Base-by-base conservation (phyloP, 495 filamentous ascomycete species). In the Neurospora tetraspora region DNA sequence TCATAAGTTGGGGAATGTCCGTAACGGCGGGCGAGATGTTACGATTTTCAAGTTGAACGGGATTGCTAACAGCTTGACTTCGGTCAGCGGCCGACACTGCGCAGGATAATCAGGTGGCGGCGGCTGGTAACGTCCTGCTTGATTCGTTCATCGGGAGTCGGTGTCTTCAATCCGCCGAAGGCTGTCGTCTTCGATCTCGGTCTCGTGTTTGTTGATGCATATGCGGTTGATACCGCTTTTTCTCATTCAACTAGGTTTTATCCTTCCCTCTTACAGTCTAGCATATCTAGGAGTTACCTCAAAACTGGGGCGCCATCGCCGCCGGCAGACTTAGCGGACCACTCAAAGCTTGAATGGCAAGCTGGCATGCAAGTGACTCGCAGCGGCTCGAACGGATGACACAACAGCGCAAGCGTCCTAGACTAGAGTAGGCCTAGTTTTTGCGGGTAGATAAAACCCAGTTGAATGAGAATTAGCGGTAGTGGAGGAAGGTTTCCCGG, bases 1-100 rank as follows among this genome's bases (percentile, higher is more conserved):
- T 61, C 6, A 34, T 9, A 31, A 14, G 12, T 65, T 79, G 77
- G 77, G 77, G 77, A 76, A 79, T 76, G 76, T 79, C 77, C 77
- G 77, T 61, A 61, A 61, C 53, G 27, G 23, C 27, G 53, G n/a
- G n/a, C n/a, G n/a, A n/a, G n/a, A n/a, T n/a, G n/a, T n/a, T n/a
- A n/a, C n/a, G n/a, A n/a, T n/a, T n/a, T n/a, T n/a, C n/a, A n/a
- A 43, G 43, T 20, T 10, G 10, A 23, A 53, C 42, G 18, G 7
- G 8, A 45, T 45, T 16, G 40, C 40, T 18, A 10, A 47, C 43
- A 47, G n/a, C 43, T n/a, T 53, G 20, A 23, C 53, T 31, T 31
- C 53, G 53, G 23, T 61, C 23, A 61, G 53, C 53, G 23, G 23
- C 53, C 12, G 53, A 65, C 27, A 34, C 53, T 34, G 20, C 12